Percentiles rank a stretch among this genome's conserved stretches.
These are phyloP conservation scores for Xylaria sp. DNA, from an alignment of 2,329 filamentous ascomycete species.

Conservation along the genomic window DNA sequence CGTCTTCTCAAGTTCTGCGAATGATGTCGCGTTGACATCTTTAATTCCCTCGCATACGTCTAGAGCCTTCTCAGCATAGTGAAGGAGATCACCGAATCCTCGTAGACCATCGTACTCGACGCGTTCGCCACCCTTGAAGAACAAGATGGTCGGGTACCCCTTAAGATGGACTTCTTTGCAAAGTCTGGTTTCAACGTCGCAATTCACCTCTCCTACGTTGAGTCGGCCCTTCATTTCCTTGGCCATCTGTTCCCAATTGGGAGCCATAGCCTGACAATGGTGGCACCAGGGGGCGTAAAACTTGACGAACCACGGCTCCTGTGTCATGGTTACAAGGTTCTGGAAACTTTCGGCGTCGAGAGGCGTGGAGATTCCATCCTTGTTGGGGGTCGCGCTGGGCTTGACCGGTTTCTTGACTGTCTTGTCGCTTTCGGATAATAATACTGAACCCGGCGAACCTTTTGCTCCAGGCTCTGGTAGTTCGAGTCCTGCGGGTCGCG, in stretches of 20 bases:
- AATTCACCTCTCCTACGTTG: slow-evolving; percentile 95
- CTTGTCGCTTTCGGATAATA: slow-evolving; percentile 26
- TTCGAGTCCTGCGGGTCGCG: slow-evolving; percentile 61
- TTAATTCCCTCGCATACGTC: slow-evolving; percentile 70
- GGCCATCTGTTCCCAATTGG: slow-evolving; percentile 83
- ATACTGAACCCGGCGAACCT: slow-evolving; percentile 33
- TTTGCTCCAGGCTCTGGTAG: slow-evolving; percentile 68
- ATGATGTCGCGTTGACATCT: slow-evolving; percentile 70
- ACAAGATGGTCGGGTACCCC: slow-evolving; percentile 83
- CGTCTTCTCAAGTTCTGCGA: slow-evolving; percentile 80
- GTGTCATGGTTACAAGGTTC: slow-evolving; percentile 74
- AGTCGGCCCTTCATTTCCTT: slow-evolving; percentile 86
- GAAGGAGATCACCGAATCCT: slow-evolving; percentile 82
- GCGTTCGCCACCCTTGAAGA: slow-evolving; percentile 86
- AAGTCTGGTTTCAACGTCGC: slow-evolving; percentile 76
- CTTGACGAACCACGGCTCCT: slow-evolving; percentile 97
- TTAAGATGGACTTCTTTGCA: slow-evolving; percentile 83
- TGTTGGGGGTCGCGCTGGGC: slow-evolving; percentile 60
- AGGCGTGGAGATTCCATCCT: slow-evolving; percentile 65
- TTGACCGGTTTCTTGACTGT: slow-evolving; percentile 41
- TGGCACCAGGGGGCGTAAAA: slow-evolving; percentile 98
- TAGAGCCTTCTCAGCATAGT: slow-evolving; percentile 80
- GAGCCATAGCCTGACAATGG: slow-evolving; percentile 89
- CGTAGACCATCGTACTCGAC: slow-evolving; percentile 91
- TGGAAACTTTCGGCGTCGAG: slow-evolving; percentile 84